Evolutionary conservation across 306 rosid species (phyloP).

Genomic region (Abrus pulchellus): DNA sequence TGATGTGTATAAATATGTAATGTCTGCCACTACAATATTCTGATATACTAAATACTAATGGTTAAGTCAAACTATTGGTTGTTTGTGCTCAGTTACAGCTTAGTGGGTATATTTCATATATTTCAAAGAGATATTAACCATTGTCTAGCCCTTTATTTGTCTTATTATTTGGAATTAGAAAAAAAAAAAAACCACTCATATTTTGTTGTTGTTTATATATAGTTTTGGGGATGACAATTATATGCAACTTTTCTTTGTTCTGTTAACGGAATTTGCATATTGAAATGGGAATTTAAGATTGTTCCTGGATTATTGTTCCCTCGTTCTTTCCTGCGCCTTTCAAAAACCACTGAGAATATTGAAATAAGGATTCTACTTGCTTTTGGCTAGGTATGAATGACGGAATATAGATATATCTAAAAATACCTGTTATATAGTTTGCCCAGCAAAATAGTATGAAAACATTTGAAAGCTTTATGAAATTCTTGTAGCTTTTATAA

Average conservation of each 20-base stretch:
- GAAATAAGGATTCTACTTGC: not conserved
- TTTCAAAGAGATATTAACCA: not conserved
- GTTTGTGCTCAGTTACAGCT: not conserved
- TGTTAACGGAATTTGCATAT: slow-evolving; percentile 4
- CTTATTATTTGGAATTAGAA: not conserved
- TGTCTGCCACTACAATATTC: not conserved
- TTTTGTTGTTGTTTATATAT: not conserved
- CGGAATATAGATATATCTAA: not conserved
- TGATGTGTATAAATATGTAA: not conserved
- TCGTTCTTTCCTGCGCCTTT: not conserved
- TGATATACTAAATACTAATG: not conserved
- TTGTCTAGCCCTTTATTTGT: not conserved
- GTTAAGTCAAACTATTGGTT: slow-evolving; percentile 1
- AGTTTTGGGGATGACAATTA: not conserved
- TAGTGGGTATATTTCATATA: not conserved
- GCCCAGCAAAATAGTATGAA: not conserved
- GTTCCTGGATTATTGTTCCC: not conserved
- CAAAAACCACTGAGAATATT: not conserved
- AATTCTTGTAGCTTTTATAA: not conserved
- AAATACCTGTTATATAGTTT: not conserved
- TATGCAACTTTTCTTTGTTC: not conserved
- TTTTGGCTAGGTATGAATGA: not conserved
- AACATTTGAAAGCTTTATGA: not conserved
- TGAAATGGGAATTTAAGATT: not conserved
- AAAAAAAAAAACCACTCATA: not conserved